Percentiles rank a stretch among this genome's conserved stretches.
Conservation (phyloP, 192 early-diverging fungal species). For the Coemansia umbellata region DNA sequence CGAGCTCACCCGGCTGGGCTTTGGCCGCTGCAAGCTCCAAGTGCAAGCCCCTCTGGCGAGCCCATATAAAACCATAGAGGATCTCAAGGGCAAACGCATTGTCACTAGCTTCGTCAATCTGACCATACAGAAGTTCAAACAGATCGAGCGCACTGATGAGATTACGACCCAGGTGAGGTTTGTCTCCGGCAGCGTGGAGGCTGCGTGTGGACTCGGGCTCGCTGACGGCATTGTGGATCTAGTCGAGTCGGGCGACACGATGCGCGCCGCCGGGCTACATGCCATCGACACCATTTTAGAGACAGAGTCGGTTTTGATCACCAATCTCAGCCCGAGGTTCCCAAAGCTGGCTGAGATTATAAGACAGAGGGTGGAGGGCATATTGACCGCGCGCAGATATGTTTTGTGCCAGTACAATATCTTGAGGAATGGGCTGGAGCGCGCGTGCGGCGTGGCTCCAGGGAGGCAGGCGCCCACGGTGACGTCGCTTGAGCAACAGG, state of each 20-base stretch:
- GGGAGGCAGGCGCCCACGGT: constrained; percentile 93
- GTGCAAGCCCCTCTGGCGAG: constrained; percentile 81
- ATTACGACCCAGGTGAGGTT: constrained; percentile 76
- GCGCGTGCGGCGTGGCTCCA: constrained; percentile 76
- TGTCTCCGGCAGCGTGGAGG: constrained; percentile 92
- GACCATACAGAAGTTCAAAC: constrained; percentile 63
- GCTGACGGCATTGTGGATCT: constrained; percentile 89
- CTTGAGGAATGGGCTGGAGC: constrained; percentile 56
- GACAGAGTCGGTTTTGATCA: constrained; percentile 87
- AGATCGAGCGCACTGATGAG: constrained; percentile 65
- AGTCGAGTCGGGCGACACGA: constrained; percentile 97
- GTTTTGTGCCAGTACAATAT: constrained; percentile 94
- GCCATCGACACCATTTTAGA: constrained; percentile 77
- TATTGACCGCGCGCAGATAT: constrained; percentile 82
- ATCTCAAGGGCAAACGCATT: constrained; percentile 87
- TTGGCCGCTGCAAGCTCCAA: constrained; percentile 90
- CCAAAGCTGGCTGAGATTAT: constrained; percentile 77
- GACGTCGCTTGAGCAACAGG: constrained; percentile 73
- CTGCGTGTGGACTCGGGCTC: constrained; percentile 91
- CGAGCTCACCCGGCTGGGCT: constrained; percentile 74
- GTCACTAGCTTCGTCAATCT: constrained; percentile 88
- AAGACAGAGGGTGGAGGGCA: constrained; percentile 80
- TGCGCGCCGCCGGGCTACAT: constrained; percentile 96
- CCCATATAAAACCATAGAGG: constrained; percentile 45
- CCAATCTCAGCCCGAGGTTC: constrained; percentile 72